phyloP scores from a whole-genome alignment of 345 rosid species.

The Arabis alpina region DNA sequence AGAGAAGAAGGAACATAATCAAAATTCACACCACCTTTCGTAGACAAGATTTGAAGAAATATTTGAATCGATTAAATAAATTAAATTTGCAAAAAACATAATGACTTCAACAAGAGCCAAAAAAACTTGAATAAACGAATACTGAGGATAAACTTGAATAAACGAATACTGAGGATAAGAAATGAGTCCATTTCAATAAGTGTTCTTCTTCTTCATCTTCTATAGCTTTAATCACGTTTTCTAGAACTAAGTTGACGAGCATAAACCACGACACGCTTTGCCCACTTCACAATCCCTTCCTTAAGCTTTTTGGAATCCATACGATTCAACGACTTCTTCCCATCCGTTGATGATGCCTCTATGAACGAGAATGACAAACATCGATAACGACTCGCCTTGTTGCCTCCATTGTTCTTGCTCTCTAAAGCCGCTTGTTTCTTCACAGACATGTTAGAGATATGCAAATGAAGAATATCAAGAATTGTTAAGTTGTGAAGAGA shows the following conservation, averaged over 20 bases:
- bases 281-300: slow-evolving; percentile 79
- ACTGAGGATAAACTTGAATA: neutral
- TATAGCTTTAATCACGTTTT: slow-evolving; percentile 31
- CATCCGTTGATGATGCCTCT: slow-evolving; percentile 50
- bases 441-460: slow-evolving; percentile 40
- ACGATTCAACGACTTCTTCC: slow-evolving; percentile 51
- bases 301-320: slow-evolving; percentile 71
- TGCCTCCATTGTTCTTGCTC: slow-evolving; percentile 31
- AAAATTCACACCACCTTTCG: slow-evolving; percentile 3
- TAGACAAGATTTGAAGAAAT: neutral
- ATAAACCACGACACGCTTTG: slow-evolving; percentile 71
- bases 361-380: slow-evolving; percentile 58
- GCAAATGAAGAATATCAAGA: neutral
- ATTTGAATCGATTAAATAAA: neutral
- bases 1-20: neutral
- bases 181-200: neutral
- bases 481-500: neutral
- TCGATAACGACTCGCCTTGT: slow-evolving; percentile 30
- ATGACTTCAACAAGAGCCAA: slow-evolving; percentile 16
- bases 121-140: slow-evolving; percentile 10
- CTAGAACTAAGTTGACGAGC: slow-evolving; percentile 79
- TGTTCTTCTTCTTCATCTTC: slow-evolving; percentile 11
- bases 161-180: slow-evolving; percentile 6
- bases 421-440: slow-evolving; percentile 33
- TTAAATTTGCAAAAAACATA: neutral